Evolutionary conservation across 306 rosid genomes (phyloP), one percentile per base, ranked within the genome.

Genomic region (Quercus agrifolia): DNA sequence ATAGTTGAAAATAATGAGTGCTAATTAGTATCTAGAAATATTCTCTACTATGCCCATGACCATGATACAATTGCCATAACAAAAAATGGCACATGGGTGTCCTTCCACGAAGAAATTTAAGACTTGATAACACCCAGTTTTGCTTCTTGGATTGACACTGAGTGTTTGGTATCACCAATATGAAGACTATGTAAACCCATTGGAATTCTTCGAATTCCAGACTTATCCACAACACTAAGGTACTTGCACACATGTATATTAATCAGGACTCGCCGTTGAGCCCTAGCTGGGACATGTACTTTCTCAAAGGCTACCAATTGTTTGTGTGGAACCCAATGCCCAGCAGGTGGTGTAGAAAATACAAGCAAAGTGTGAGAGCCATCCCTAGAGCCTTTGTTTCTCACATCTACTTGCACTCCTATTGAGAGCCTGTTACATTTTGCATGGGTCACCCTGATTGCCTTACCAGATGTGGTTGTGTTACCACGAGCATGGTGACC

Each of bases 371-470:
- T 87, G 84, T 94, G 97, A 21, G 93, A 82, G 33, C 97, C 97
- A 15, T 92, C 97, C 77, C 70, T 87, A 46, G 89, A 77, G 4
- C 98, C 98, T 59, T 77, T 78, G 59, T 92, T 94, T 52, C 81
- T 84, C 28, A 94, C 92, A 8, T 92, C 82, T 0, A 94, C 87
- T 2, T 94, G 83, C 31, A 94, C 68, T 6, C 81, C 69, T 0
- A 94, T 25, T 1, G 90, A 92, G 20, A 94, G 89, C 41, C 78
- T 87, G 17, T 75, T 86, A 77, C 99, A 94, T 30, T 75, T 78
- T 0, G 97, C 90, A 64, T 87, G 99, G 1, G 93, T 92, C 74
- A 94, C 99, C 41, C 97, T 84, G 19, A 94, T 80, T 25, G 99
- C 95, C 69, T 86, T 92, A 70, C 87, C 78, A 0, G 88, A 80